These are phyloP conservation scores for Gracilaria domingensis DNA, from an alignment of 23 red algal genomes.

Conservation along the genomic window DNA sequence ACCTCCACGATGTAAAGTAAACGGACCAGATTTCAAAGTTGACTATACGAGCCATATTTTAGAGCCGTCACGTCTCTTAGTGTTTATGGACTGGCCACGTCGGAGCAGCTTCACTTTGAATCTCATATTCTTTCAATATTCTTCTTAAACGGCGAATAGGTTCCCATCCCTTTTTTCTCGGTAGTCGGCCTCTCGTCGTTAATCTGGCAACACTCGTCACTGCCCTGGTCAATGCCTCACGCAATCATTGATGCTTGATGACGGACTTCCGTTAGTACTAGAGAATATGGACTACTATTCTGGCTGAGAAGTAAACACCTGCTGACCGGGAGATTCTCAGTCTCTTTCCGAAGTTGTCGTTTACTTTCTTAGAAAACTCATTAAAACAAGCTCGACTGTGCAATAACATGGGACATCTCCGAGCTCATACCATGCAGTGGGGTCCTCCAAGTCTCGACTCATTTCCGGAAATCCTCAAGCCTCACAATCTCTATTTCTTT, in stretches of 20 bases:
- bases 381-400: conserved; percentile 70
- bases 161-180: conserved; percentile 58
- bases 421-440: conserved; percentile 44
- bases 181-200: conserved; percentile 62
- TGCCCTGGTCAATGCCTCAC: conserved; percentile 58
- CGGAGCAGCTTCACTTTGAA: conserved; percentile 36
- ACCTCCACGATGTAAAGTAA: conserved; percentile 11
- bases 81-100: conserved; percentile 27
- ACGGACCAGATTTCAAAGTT: conserved; percentile 19
- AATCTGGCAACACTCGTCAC: conserved; percentile 62
- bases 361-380: conserved; percentile 66
- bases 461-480: conserved; percentile 46
- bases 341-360: conserved; percentile 70
- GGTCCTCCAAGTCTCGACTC: conserved; percentile 42
- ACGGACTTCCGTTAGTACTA: conserved; percentile 48
- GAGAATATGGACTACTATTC: conserved; percentile 59
- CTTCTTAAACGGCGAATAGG: conserved; percentile 41
- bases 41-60: conserved; percentile 34
- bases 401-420: conserved; percentile 63
- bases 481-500: conserved; percentile 29
- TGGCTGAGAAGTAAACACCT: conserved; percentile 56
- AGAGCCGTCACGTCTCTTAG: conserved; percentile 43
- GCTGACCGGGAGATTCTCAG: conserved; percentile 58
- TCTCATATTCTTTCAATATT: conserved; percentile 56
- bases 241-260: conserved; percentile 63